Percentiles rank a stretch among this genome's conserved stretches.
Conservation (phyloP, 176 grass and related monocot species). For the Themeda triandra region DNA sequence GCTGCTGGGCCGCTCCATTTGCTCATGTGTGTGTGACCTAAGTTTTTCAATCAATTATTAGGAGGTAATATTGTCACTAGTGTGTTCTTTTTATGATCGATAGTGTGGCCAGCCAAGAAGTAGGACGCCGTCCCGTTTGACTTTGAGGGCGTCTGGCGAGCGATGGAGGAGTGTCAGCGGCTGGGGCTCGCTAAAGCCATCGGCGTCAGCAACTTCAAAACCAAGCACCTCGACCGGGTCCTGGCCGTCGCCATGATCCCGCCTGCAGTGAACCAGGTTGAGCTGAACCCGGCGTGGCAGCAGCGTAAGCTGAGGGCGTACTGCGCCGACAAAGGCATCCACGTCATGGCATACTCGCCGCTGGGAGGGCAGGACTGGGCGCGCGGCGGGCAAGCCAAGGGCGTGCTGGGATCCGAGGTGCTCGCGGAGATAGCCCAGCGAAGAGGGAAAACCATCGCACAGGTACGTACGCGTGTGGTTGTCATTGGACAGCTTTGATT, state of each 20-base stretch:
- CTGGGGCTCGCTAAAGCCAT: constrained; percentile 52
- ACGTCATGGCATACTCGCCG: constrained; percentile 52
- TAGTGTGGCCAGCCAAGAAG: neutral
- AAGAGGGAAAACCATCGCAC: constrained; percentile 52
- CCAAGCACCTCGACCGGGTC: constrained; percentile 38
- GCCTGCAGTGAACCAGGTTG: constrained; percentile 69
- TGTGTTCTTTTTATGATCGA: too few species aligned
- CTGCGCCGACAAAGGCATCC: constrained; percentile 46
- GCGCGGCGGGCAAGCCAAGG: neutral
- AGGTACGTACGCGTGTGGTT: constrained; percentile 11
- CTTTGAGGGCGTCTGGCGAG: constrained; percentile 51
- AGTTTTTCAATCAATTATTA: too few species aligned
- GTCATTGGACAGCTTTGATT: too few species aligned
- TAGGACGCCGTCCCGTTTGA: constrained; percentile 52
- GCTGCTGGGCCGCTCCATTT: too few species aligned
- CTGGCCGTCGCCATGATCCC: constrained; percentile 24
- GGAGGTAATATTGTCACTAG: too few species aligned
- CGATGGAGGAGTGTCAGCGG: constrained; percentile 67
- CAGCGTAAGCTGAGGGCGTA: too few species aligned
- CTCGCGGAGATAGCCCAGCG: constrained; percentile 44
- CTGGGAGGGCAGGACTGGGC: constrained; percentile 41
- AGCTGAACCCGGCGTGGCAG: constrained; percentile 60
- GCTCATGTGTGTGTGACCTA: too few species aligned
- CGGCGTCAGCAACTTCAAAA: constrained; percentile 78
- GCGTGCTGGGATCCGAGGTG: constrained; percentile 30